These are phyloP conservation scores for Euptelea pleiosperma DNA, from an alignment of 164 flowering plant genomes.

Conservation along the genomic window DNA sequence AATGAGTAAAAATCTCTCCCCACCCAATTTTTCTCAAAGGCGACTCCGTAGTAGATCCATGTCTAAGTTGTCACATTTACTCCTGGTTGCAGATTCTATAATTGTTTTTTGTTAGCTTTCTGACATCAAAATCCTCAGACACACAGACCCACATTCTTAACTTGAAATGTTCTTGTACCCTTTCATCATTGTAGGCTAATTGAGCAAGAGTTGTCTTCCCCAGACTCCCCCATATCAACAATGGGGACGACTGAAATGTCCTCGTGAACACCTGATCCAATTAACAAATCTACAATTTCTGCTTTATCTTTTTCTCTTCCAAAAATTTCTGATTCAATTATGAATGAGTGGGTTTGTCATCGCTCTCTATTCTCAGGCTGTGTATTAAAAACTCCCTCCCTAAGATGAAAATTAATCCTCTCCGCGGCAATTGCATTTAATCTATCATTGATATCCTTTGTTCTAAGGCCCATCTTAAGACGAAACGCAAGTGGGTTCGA, in stretches of 20 bases:
- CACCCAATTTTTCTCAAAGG: background rate
- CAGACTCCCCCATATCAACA: conserved; percentile 18
- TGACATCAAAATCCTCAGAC: conserved; percentile 7
- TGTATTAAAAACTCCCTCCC: background rate
- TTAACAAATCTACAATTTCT: background rate
- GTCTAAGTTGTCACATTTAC: background rate
- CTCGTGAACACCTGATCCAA: background rate
- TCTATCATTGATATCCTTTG: conserved; percentile 17
- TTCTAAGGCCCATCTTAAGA: conserved; percentile 14
- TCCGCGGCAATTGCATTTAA: conserved; percentile 19
- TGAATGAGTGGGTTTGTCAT: conserved; percentile 17
- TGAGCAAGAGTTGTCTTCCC: conserved; percentile 24
- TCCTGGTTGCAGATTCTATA: conserved; percentile 1
- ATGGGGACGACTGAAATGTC: conserved; percentile 16
- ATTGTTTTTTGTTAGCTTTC: conserved; percentile 8
- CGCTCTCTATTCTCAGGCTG: background rate
- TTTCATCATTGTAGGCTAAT: conserved; percentile 13
- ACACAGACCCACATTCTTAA: conserved; percentile 17
- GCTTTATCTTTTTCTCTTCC: conserved; percentile 21
- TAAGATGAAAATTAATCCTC: conserved; percentile 7
- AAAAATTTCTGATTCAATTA: conserved; percentile 13
- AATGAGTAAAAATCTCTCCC: conserved; percentile 13
- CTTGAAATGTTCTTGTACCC: background rate
- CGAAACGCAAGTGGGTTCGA: conserved; percentile 10
- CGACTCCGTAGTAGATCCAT: background rate